These are phyloP conservation scores for Phytopythium ostracodes DNA, from an alignment of 352 stramenopile genomes.

Conservation along the genomic window DNA sequence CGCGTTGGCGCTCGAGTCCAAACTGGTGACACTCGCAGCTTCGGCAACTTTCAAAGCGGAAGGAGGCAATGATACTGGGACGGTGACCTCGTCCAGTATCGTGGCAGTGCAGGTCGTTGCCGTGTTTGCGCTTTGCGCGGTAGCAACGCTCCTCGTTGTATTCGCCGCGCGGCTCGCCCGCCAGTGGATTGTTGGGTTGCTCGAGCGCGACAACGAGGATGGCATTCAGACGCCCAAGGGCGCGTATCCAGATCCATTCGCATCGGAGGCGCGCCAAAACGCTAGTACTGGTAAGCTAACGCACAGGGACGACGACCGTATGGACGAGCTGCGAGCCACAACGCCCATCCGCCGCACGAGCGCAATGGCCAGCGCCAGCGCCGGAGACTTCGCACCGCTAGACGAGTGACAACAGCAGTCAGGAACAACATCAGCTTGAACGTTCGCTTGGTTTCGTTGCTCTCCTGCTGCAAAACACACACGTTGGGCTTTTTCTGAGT, in stretches of 20 bases:
- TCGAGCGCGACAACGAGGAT: not conserved
- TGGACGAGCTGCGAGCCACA: constrained; percentile 5
- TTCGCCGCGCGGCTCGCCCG: constrained; percentile 15
- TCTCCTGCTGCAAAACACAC: too few relatives aligned
- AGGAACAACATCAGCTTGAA: not conserved
- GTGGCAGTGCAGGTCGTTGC: constrained; percentile 26
- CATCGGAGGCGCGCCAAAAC: not conserved
- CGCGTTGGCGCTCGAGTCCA: constrained; percentile 5
- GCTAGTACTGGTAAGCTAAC: not conserved
- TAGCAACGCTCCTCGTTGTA: constrained; percentile 23
- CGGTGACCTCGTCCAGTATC: constrained; percentile 37
- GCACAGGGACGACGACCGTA: constrained; percentile 1
- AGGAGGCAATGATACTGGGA: not conserved
- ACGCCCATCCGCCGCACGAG: constrained; percentile 8
- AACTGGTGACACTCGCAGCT: constrained; percentile 1
- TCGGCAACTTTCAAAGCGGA: not conserved
- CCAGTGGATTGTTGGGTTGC: not conserved
- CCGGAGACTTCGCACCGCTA: not conserved
- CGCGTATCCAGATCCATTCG: not conserved
- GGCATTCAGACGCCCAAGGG: constrained; percentile 7
- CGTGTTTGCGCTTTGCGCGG: constrained; percentile 5
- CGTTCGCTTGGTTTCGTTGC: too few relatives aligned
- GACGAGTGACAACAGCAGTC: not conserved
- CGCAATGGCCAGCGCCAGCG: constrained; percentile 4
- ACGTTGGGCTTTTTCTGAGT: too few relatives aligned